These are phyloP conservation scores for Dactylorhiza incarnata DNA, from an alignment of 106 monocot species.

Conservation along the genomic window DNA sequence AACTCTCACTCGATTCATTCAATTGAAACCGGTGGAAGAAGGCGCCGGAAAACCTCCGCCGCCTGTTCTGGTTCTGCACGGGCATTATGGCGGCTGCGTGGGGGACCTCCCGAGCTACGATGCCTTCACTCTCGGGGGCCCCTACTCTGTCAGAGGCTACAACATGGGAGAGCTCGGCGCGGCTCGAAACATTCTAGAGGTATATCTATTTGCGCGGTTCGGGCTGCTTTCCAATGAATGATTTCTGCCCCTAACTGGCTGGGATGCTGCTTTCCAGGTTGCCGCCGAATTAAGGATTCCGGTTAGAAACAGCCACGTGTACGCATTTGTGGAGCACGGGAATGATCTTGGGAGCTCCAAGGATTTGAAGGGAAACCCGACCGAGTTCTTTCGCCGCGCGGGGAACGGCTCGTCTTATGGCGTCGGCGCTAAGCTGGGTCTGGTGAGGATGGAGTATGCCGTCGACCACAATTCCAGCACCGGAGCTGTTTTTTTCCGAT, in stretches of 20 bases:
- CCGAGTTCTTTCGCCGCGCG: conserved; percentile 74
- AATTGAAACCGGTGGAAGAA: conserved; percentile 69
- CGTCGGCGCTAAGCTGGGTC: conserved; percentile 73
- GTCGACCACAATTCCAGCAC: conserved; percentile 92
- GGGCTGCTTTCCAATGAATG: not conserved
- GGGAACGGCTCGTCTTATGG: conserved; percentile 95
- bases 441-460: conserved; percentile 85
- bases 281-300: conserved; percentile 80
- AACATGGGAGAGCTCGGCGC: conserved; percentile 96
- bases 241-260: not conserved
- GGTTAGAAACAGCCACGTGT: conserved; percentile 61
- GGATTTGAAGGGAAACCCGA: conserved; percentile 93
- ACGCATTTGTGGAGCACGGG: conserved; percentile 86
- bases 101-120: conserved; percentile 96
- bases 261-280: conserved; percentile 26
- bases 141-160: conserved; percentile 94
- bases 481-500: conserved; percentile 76
- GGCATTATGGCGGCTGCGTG: conserved; percentile 94
- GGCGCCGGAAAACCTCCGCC: conserved; percentile 80
- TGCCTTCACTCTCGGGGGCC: conserved; percentile 96
- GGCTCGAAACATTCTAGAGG: conserved; percentile 88
- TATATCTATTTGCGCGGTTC: not conserved
- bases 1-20: conserved; percentile 70
- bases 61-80: conserved; percentile 78
- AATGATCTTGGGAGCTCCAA: conserved; percentile 92